Conservation (phyloP, 768 basidiomycete genomes). For the Kwoniella sp. region DNA sequence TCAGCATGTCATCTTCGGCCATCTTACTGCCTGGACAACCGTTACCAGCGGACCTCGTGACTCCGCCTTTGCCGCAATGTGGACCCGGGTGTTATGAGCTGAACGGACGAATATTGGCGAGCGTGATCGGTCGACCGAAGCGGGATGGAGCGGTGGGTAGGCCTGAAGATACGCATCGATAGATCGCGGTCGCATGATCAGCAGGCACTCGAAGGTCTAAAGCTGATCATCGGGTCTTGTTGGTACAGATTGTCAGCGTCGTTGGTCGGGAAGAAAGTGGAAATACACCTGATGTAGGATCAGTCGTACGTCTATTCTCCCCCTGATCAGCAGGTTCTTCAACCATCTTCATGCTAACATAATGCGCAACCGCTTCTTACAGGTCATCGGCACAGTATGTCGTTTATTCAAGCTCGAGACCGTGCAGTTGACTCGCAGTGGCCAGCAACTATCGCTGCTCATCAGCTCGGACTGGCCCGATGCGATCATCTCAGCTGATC, state of each 20-base stretch:
- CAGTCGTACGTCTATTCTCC: conserved; percentile 35
- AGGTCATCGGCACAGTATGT: conserved; percentile 52
- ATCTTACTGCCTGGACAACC: conserved; percentile 54
- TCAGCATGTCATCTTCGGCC: conserved; percentile 20
- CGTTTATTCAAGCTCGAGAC: too few species aligned
- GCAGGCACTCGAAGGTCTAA: too few species aligned
- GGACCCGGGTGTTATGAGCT: conserved; percentile 51
- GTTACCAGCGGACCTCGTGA: conserved; percentile 39
- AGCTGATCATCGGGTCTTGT: conserved; percentile 16
- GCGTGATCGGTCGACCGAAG: conserved; percentile 45
- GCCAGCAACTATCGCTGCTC: neutral
- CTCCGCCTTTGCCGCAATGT: conserved; percentile 45
- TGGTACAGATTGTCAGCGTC: conserved; percentile 45
- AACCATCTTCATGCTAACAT: neutral
- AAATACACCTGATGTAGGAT: conserved; percentile 49
- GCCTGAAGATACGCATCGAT: too few species aligned
- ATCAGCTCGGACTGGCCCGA: too few species aligned
- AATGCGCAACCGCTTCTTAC: neutral
- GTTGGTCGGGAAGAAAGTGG: conserved; percentile 47
- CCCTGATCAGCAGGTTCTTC: too few species aligned
- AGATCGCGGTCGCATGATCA: too few species aligned
- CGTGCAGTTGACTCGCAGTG: too few species aligned
- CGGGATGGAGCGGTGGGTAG: conserved; percentile 46
- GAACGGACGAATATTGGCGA: conserved; percentile 47
- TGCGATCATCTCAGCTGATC: neutral